Evolutionary conservation across 495 filamentous ascomycete genomes (phyloP).

Genomic region (Aspergillus steynii): DNA sequence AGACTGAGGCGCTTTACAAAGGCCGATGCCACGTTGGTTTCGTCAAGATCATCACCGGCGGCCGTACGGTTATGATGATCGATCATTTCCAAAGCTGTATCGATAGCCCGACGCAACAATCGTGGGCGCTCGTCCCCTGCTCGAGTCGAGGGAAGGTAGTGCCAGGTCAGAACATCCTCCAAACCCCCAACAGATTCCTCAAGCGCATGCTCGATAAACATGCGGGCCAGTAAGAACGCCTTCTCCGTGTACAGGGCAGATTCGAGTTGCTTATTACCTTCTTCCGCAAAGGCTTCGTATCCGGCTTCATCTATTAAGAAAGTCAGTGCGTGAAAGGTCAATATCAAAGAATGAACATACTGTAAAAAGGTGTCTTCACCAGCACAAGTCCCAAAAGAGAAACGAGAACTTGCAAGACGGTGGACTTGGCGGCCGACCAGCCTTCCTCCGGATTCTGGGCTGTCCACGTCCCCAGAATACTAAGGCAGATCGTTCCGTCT

Average conservation of each 20-base stretch:
- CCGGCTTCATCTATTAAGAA: conserved; percentile 56
- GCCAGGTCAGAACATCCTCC: conserved; percentile 49
- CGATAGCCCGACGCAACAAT: conserved; percentile 39
- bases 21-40: conserved; percentile 16
- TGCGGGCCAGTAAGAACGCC: conserved; percentile 52
- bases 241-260: conserved; percentile 56
- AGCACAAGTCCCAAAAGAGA: conserved; percentile 61
- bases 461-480: conserved; percentile 61
- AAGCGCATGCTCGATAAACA: conserved; percentile 53
- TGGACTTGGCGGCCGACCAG: conserved; percentile 54
- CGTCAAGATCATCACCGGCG: conserved; percentile 14
- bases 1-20: conserved; percentile 32
- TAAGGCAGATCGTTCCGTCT: conserved; percentile 62
- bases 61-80: conserved; percentile 24
- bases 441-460: conserved; percentile 49
- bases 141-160: conserved; percentile 42
- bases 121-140: conserved; percentile 22
- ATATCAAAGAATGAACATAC: conserved; percentile 36
- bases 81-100: conserved; percentile 33
- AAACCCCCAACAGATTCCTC: conserved; percentile 42
- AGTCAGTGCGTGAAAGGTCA: conserved; percentile 4
- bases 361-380: conserved; percentile 62
- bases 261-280: conserved; percentile 45
- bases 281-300: conserved; percentile 47
- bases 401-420: conserved; percentile 59